Conservation (phyloP, 352 stramenopile genomes). For the Phytophthora parvispora region DNA sequence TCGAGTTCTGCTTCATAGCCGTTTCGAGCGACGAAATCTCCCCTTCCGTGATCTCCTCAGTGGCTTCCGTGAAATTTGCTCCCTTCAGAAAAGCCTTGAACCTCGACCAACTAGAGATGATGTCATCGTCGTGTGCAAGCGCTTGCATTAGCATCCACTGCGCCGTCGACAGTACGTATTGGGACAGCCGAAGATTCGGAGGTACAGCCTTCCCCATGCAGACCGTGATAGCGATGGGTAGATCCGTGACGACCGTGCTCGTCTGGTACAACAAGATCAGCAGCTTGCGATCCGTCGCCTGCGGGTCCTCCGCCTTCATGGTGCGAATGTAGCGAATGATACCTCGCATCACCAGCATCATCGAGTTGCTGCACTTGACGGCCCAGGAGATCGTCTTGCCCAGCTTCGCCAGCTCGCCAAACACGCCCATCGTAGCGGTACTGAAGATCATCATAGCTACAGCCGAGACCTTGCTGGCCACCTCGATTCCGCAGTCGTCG, state of each 20-base stretch:
- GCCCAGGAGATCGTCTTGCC: conserved; percentile 34
- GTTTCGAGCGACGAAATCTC: conserved; percentile 39
- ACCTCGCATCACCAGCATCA: conserved; percentile 35
- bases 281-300: conserved; percentile 22
- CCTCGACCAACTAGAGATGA: conserved; percentile 29
- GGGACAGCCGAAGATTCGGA: conserved; percentile 22
- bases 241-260: conserved; percentile 31
- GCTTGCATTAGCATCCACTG: conserved; percentile 36
- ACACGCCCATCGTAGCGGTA: conserved; percentile 46
- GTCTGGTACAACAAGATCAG: conserved; percentile 39
- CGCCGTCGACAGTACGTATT: conserved; percentile 23
- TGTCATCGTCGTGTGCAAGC: conserved; percentile 24
- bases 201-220: conserved; percentile 37
- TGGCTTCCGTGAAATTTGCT: conserved; percentile 34
- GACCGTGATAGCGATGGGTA: conserved; percentile 36
- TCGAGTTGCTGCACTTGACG: conserved; percentile 28
- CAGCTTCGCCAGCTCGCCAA: conserved; percentile 42
- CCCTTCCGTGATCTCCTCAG: conserved; percentile 30
- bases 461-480: conserved; percentile 51
- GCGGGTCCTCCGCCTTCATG: conserved; percentile 36
- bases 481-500: conserved; percentile 49
- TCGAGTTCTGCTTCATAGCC: conserved; percentile 38
- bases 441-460: conserved; percentile 51
- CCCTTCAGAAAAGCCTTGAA: conserved; percentile 32
- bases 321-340: conserved; percentile 38